A percentile compares a stretch with the other conserved stretches of the same genome.
These are phyloP conservation scores for Strobilomyces confusus DNA, from an alignment of 768 basidiomycete species.

Conservation along the genomic window DNA sequence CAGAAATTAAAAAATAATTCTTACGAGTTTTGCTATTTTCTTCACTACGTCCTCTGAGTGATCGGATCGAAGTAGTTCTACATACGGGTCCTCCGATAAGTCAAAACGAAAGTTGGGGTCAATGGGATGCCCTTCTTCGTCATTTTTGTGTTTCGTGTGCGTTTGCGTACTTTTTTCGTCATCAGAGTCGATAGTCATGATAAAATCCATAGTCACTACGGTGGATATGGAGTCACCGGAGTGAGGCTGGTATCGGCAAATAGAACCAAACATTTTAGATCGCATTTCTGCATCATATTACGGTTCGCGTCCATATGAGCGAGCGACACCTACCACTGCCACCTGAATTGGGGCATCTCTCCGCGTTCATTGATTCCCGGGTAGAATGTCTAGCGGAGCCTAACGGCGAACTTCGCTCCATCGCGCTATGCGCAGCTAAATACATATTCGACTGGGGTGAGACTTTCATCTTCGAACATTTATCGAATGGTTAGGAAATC, in stretches of 20 bases:
- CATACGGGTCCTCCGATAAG: slow-evolving; percentile 64
- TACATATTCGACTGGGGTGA: slow-evolving; percentile 73
- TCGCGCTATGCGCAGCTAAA: slow-evolving; percentile 67
- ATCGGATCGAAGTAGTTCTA: slow-evolving; percentile 45
- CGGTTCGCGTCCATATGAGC: slow-evolving; percentile 9
- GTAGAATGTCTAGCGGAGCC: slow-evolving; percentile 56
- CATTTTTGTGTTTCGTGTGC: slow-evolving; percentile 23
- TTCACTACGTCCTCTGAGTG: slow-evolving; percentile 56
- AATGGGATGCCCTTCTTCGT: slow-evolving; percentile 56
- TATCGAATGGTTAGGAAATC: neutral
- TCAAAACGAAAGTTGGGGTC: slow-evolving; percentile 86
- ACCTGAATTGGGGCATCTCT: slow-evolving; percentile 45
- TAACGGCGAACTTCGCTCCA: slow-evolving; percentile 47
- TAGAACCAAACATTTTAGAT: slow-evolving; percentile 14
- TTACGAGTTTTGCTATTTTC: slow-evolving; percentile 58
- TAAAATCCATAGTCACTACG: slow-evolving; percentile 51
- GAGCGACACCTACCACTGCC: slow-evolving; percentile 28
- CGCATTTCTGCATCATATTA: neutral
- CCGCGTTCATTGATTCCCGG: slow-evolving; percentile 49
- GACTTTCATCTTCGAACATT: slow-evolving; percentile 20
- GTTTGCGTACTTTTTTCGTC: slow-evolving; percentile 44
- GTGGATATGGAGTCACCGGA: no score
- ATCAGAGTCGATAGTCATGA: slow-evolving; percentile 85
- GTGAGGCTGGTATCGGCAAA: slow-evolving; percentile 8
- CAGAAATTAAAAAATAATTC: slow-evolving; percentile 22